Base-by-base conservation (phyloP, 1,284 basidiomycete species). In the Leccinum proximum region DNA sequence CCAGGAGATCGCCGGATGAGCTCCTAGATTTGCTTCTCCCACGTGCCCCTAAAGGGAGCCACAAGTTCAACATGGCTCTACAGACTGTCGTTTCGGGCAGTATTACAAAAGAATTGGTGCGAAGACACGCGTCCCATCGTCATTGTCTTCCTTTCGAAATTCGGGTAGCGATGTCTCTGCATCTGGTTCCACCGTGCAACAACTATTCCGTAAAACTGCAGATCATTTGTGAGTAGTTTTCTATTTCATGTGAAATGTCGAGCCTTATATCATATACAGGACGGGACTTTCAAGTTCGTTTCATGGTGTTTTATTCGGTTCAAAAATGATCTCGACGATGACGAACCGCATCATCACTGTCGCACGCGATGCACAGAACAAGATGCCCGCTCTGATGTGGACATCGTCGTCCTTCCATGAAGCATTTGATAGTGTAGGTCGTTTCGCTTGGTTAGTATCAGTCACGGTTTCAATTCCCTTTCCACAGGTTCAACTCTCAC, bases 271-370 rank as follows among this genome's bases (percentile, higher is more conserved):
- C 10, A 14, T 7, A 6, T 62, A 4, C 59, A 87, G 86, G 30
- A 84, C 82, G 75, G 78, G 82, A 9, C 75, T 88, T 30, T 30
- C 26, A 30, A 30, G 26, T 0, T 86, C 85, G 0, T 82, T 88
- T 68, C 84, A 88, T 59, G 71, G 84, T 0, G 84, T 88, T 6
- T 79, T 83, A 0, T 88, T 88, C 62, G 86, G 86, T 3, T 74
- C 79, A 1, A 71, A 72, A 18, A 71, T 64, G n/a, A 63, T 62
- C 0, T 69, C 74, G n/a, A 60, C 59, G 14, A 75, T 73, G 14
- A 75, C 87, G 63, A 74, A 78, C 11, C 71, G 77, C 8, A 88
- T 87, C 85, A 72, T 81, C 3, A 70, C 79, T 2, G 77, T 86
- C 14, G 86, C 86, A 1, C 70, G 71, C n/a, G 81, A 85, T 57